Evolutionary conservation across 2,329 filamentous ascomycete genomes (phyloP).

Genomic region (Sporothrix humicola): DNA sequence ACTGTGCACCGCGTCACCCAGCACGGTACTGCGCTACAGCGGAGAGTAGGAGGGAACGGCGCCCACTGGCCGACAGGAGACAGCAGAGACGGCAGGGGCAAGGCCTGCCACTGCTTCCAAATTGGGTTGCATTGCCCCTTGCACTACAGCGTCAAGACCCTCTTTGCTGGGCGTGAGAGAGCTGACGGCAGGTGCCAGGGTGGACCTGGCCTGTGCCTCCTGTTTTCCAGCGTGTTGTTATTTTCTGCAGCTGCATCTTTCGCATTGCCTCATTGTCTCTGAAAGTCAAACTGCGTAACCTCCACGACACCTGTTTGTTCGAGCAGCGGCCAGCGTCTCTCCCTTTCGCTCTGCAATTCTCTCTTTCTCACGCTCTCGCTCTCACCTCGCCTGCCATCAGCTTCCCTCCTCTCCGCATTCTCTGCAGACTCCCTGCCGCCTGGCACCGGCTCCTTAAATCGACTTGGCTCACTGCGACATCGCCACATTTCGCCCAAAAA

Average conservation of each 20-base stretch:
- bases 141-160: background rate
- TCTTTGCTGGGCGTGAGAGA: background rate
- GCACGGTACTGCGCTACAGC: background rate
- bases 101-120: background rate
- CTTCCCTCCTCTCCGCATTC: background rate
- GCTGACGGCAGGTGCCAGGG: conserved; percentile 25
- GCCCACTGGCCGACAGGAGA: background rate
- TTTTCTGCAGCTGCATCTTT: conserved; percentile 27
- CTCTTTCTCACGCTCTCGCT: background rate
- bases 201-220: conserved; percentile 22
- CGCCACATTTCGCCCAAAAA: conserved; percentile 4
- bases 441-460: background rate
- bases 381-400: background rate
- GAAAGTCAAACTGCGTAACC: conserved; percentile 12
- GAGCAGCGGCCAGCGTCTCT: background rate
- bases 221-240: conserved; percentile 18
- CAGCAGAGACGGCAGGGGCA: conserved; percentile 4
- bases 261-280: conserved; percentile 9
- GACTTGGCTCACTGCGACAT: background rate
- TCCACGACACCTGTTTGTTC: conserved; percentile 19
- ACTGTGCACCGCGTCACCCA: conserved; percentile 3
- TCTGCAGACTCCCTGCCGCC: background rate
- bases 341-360: background rate
- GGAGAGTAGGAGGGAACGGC: conserved; percentile 1
- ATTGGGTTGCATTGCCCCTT: conserved; percentile 17